Conservation (phyloP, 1,139 yeast genomes). For the Geotrichum aggregatum region DNA sequence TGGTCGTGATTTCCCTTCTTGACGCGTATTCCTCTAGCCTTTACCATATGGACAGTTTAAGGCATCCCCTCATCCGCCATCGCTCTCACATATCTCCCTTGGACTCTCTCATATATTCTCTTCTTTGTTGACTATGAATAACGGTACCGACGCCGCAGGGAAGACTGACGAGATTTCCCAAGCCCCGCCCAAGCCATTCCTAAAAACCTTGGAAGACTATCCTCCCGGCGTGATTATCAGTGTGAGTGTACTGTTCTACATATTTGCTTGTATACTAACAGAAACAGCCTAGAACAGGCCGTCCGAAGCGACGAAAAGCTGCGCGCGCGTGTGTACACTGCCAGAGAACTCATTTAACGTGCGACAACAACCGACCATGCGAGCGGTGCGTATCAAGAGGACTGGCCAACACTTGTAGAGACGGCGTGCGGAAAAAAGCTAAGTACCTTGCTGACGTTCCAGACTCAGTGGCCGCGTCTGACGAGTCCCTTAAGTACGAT, state of each 20-base stretch:
- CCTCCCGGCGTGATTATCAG: constrained; percentile 26
- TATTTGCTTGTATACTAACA: neutral
- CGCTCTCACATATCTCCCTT: no score
- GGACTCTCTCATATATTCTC: neutral
- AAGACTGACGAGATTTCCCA: neutral
- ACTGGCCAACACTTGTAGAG: constrained; percentile 65
- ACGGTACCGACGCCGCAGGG: constrained; percentile 3
- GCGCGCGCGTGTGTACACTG: constrained; percentile 89
- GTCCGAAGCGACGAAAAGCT: constrained; percentile 52
- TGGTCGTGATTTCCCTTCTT: no score
- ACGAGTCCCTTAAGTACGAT: constrained; percentile 25
- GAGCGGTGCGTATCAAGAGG: constrained; percentile 70
- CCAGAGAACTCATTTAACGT: constrained; percentile 83
- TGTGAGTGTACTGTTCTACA: constrained; percentile 18
- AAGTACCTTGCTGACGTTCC: constrained; percentile 53
- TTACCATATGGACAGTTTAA: no score
- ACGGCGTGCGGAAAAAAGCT: constrained; percentile 82
- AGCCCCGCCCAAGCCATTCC: constrained; percentile 11
- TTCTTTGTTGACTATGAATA: neutral
- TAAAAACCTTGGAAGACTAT: constrained; percentile 19
- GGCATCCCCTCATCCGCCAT: no score
- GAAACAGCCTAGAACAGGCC: constrained; percentile 23
- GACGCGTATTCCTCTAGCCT: no score
- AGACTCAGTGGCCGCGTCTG: constrained; percentile 20
- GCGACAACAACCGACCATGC: constrained; percentile 80